These are phyloP conservation scores for Ceratocystis huliohia DNA, from an alignment of 2,329 filamentous ascomycete genomes.

Conservation along the genomic window DNA sequence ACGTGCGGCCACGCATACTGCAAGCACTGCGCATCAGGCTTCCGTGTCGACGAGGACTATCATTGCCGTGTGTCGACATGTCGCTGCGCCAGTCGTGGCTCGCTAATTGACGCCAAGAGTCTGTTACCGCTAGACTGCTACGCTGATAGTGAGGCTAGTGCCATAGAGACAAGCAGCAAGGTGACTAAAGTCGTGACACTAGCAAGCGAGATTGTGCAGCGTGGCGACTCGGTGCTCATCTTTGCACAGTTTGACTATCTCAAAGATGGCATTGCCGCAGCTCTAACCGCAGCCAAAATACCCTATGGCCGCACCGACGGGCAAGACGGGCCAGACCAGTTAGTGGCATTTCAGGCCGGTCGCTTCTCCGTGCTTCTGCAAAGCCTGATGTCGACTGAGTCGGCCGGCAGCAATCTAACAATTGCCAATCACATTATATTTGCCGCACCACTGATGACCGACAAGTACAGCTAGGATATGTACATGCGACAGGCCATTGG, in stretches of 20 bases:
- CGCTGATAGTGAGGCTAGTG: background rate
- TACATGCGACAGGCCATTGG: constrained; percentile 33
- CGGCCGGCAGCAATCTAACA: constrained; percentile 33
- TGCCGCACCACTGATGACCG: constrained; percentile 27
- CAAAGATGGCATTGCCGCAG: constrained; percentile 22
- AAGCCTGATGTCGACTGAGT: constrained; percentile 30
- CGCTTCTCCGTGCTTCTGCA: constrained; percentile 28
- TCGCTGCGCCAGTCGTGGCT: constrained; percentile 3
- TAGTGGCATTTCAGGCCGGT: constrained; percentile 18
- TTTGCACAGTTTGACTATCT: constrained; percentile 30
- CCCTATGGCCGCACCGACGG: constrained; percentile 13
- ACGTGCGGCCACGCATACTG: constrained; percentile 26
- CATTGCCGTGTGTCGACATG: constrained; percentile 22
- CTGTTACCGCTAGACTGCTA: constrained; percentile 14
- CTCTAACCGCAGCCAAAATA: background rate
- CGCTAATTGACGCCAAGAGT: constrained; percentile 13
- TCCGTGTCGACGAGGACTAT: constrained; percentile 6
- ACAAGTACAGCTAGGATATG: constrained; percentile 28
- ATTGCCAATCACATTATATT: constrained; percentile 35
- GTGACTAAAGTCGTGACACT: constrained; percentile 24
- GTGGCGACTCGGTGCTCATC: constrained; percentile 27
- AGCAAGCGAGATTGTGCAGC: constrained; percentile 8
- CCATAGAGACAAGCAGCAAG: constrained; percentile 19
- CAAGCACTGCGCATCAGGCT: constrained; percentile 19
- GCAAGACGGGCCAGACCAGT: background rate